Evolutionary conservation across 768 basidiomycete genomes (phyloP), one percentile per base, ranked within the genome.

Genomic region (Amanita pseudoporphyria): DNA sequence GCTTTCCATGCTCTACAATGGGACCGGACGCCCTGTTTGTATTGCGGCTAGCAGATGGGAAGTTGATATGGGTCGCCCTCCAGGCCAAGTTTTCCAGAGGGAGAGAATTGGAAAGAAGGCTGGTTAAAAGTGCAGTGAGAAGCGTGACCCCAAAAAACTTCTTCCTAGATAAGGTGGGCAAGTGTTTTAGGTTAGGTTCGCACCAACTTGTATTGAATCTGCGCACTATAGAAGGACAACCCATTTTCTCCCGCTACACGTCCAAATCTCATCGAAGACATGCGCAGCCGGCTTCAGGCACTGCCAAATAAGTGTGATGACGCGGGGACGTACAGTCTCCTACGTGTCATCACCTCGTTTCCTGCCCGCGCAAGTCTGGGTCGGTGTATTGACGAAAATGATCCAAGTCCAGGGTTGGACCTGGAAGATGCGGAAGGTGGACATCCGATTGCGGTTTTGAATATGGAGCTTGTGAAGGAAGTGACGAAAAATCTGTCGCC

Each of bases 11-110:
- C 32, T 52, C 39, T 2, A 57, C 58, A 1, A 71, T 73, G 71
- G 71, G 71, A 1, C 73, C 72, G 0, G 71, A 73, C 53, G 54
- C 71, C 3, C 39, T 75, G 9, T 72, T 75, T 30, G 60, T 70
- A 1, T 48, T 75, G 18, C 59, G 55, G 26, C 59, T 75, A 1
- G 56, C 58, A 2, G 67, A 71, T 26, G 63, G 58, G 7, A 59
- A 63, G 1, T 51, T 60, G 1, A 61, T 73, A 19, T 74, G 71
- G 72, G 72, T 73, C 6, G 67, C 65, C 1, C 51, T 74, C 19
- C 71, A 73, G 49, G 68, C 67, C 3, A 72, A 73, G 42, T 69
- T 61, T 45, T 68, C 66, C 1, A 22, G 54, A 12, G 67, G 67
- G 9, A 66, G 6, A 35, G 66, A 64, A 9, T 62, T 64, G 1